Base-by-base conservation (phyloP, 768 basidiomycete genomes). In the Phlegmacium glaucopus region DNA sequence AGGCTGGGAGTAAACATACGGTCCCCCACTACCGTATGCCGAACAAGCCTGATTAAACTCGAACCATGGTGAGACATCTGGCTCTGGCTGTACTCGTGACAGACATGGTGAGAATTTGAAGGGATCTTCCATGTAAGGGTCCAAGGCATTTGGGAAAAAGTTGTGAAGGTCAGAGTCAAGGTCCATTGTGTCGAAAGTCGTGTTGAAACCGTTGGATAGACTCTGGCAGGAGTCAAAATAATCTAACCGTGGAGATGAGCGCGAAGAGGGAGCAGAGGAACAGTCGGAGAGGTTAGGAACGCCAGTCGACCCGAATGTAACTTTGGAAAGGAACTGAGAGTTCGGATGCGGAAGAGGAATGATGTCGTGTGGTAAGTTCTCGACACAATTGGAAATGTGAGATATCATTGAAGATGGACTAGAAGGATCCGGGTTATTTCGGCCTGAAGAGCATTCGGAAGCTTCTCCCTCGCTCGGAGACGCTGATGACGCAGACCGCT, bases 201-300 rank as follows among this genome's bases (percentile, higher is more conserved):
- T 53, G 50, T 62, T 63, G 47, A 68, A 65, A n/a, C 65, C 53
- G 40, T 60, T 54, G 29, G 61, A 50, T 40, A 61, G 45, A 40
- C 64, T 54, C 41, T 61, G 55, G 27, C 56, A 62, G 46, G 48
- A 56, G 40, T 72, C 70, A 48, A 71, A 69, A 38, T 62, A 61
- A 39, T 72, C 72, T 10, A 68, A 62, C 48, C 64, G 61, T 36
- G 74, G 71, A 16, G 72, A 72, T 30, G 70, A 67, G 18, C 67
- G 64, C 46, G 67, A 58, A 42, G 70, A 63, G 52, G 68, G 65
- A 4, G 60, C 59, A 6, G 70, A 67, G 15, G 70, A 66, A 6
- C 68, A 67, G 27, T 57, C 58, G 30, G 58, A 60, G 15, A 55
- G 47, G 44, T 57, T 56, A 5, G 63, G 61, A 27, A 67, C 53